Conservation (phyloP, 768 basidiomycete species). For the Albatrellus ellisii region DNA sequence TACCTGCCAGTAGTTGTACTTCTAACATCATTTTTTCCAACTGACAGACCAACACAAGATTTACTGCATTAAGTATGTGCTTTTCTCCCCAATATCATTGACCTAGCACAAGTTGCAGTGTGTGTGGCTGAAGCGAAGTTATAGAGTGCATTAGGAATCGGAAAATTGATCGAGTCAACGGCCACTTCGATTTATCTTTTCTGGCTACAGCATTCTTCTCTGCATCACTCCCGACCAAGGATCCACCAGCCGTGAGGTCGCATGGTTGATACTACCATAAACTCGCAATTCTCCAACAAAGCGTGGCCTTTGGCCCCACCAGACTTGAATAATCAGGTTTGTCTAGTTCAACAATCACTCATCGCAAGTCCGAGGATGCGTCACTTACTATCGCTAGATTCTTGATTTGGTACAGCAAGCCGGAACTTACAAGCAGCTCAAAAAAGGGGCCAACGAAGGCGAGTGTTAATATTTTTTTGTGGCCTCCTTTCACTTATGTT, state of each 20-base stretch:
- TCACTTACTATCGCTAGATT: conserved; percentile 38
- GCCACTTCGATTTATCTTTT: no score
- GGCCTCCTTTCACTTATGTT: neutral
- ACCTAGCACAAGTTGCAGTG: no score
- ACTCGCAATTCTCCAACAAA: conserved; percentile 56
- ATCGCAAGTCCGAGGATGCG: neutral
- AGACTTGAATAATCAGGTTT: conserved; percentile 78
- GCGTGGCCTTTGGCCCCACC: conserved; percentile 86
- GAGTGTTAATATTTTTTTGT: conserved; percentile 12
- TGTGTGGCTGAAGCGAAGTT: no score
- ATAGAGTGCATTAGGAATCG: no score
- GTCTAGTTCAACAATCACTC: conserved; percentile 13
- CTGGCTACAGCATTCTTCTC: no score
- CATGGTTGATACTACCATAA: conserved; percentile 18
- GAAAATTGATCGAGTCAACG: no score
- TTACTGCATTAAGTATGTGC: no score
- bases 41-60: no score
- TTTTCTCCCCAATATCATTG: no score
- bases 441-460: conserved; percentile 99
- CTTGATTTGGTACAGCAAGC: conserved; percentile 94
- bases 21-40: no score
- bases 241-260: conserved; percentile 77
- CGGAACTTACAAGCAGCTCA: conserved; percentile 93
- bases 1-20: no score
- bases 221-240: no score